phyloP scores from a whole-genome alignment of 2,329 filamentous ascomycete species.

The Lasiodiplodia citricola region DNA sequence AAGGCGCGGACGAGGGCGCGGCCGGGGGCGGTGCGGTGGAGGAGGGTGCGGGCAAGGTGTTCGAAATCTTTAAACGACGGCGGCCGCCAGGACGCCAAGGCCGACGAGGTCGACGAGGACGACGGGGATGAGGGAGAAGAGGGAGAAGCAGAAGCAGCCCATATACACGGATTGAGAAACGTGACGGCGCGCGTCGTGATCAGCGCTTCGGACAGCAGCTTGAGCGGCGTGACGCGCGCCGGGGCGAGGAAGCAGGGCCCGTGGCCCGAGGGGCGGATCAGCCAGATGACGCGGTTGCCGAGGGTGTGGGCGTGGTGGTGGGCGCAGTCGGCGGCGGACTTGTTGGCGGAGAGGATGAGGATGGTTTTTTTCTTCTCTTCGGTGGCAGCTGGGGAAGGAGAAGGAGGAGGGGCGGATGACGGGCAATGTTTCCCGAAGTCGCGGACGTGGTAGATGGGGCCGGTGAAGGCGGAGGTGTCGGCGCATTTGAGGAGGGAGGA shows the following conservation, averaged over 20 bases:
- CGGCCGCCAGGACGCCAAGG: too few species aligned
- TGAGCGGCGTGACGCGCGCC: conserved; percentile 69
- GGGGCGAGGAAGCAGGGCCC: conserved; percentile 66
- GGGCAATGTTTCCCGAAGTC: conserved; percentile 51
- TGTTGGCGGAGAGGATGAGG: conserved; percentile 65
- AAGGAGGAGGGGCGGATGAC: neutral
- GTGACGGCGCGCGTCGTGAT: conserved; percentile 70
- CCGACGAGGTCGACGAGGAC: too few species aligned
- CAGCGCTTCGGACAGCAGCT: conserved; percentile 70
- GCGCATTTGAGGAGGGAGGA: conserved; percentile 38
- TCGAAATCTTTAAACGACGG: too few species aligned
- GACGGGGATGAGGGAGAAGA: too few species aligned
- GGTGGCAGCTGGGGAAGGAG: too few species aligned
- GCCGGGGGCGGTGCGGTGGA: conserved; percentile 64
- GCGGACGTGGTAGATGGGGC: conserved; percentile 62
- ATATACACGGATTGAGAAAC: conserved; percentile 77
- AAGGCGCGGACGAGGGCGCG: conserved; percentile 61
- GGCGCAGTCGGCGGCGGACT: conserved; percentile 66
- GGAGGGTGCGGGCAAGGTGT: conserved; percentile 44
- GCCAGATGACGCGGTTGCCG: conserved; percentile 51
- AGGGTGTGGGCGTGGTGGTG: conserved; percentile 56
- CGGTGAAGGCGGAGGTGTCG: conserved; percentile 56
- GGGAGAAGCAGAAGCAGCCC: conserved; percentile 57
- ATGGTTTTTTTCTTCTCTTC: conserved; percentile 29
- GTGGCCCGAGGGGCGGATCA: conserved; percentile 62